Conservation (phyloP, 768 basidiomycete species). For the Harrya chromipes region DNA sequence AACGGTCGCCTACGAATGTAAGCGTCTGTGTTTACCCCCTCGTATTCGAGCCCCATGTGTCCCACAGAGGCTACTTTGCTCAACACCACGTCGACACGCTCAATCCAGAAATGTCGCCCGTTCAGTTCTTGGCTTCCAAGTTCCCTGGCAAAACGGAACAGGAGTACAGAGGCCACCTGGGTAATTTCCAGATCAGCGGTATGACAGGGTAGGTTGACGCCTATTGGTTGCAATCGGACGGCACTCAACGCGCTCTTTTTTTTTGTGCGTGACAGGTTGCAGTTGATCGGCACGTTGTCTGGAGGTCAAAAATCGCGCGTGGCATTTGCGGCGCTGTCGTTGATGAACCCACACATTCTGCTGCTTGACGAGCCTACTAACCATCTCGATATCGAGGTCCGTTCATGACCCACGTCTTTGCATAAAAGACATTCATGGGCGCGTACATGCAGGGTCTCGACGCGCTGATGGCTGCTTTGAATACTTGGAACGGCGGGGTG, state of each 20-base stretch:
- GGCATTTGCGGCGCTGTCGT: constrained; percentile 82
- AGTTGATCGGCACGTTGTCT: constrained; percentile 85
- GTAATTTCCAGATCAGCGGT: constrained; percentile 96
- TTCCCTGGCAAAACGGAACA: constrained; percentile 96
- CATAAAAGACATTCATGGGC: not conserved
- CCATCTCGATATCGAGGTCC: constrained; percentile 90
- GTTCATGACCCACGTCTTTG: not conserved
- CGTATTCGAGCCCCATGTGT: not conserved
- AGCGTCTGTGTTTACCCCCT: constrained; percentile 23
- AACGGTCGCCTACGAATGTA: constrained; percentile 92
- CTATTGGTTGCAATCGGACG: not conserved
- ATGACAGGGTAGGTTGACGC: constrained; percentile 72
- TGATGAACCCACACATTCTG: constrained; percentile 88
- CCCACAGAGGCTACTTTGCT: constrained; percentile 79
- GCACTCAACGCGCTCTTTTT: not conserved
- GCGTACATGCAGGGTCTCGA: constrained; percentile 73
- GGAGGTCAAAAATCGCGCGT: constrained; percentile 98
- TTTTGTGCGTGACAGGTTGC: constrained; percentile 47
- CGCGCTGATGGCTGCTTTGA: constrained; percentile 82
- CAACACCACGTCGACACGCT: constrained; percentile 95
- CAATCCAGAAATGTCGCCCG: constrained; percentile 80
- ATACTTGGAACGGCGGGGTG: constrained; percentile 85
- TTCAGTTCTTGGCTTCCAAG: constrained; percentile 86
- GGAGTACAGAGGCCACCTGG: constrained; percentile 92
- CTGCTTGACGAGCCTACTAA: constrained; percentile 97